These are phyloP conservation scores for Wickerhamiella pararugosa DNA, from an alignment of 1,139 yeast species.

Conservation along the genomic window DNA sequence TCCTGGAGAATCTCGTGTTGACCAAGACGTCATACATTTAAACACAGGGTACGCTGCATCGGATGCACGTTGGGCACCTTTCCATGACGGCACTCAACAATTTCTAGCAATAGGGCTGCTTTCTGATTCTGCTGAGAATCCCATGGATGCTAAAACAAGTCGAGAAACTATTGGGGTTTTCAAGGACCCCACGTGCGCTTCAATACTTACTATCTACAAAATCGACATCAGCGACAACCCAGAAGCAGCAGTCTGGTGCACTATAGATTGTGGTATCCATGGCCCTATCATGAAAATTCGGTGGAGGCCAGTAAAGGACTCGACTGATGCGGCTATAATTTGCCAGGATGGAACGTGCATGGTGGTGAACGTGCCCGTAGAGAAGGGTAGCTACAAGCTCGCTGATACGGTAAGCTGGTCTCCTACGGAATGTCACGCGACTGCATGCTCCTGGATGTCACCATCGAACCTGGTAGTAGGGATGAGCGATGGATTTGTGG, in stretches of 20 bases:
- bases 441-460: slow-evolving; percentile 43
- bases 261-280: slow-evolving; percentile 23
- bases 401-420: neutral
- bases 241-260: slow-evolving; percentile 13
- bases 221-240: neutral
- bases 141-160: neutral
- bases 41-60: slow-evolving; percentile 6
- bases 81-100: slow-evolving; percentile 21
- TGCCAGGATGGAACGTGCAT: slow-evolving; percentile 53
- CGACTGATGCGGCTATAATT: slow-evolving; percentile 34
- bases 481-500: slow-evolving; percentile 47
- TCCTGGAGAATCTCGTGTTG: slow-evolving; percentile 1
- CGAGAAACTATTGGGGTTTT: slow-evolving; percentile 20
- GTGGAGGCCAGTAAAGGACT: slow-evolving; percentile 32
- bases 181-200: neutral
- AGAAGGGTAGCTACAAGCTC: neutral
- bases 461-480: slow-evolving; percentile 43
- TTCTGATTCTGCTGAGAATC: slow-evolving; percentile 36
- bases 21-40: neutral
- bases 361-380: slow-evolving; percentile 27
- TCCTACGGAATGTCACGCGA: slow-evolving; percentile 17
- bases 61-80: slow-evolving; percentile 21
- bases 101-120: slow-evolving; percentile 41
- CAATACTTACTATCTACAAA: slow-evolving; percentile 2
- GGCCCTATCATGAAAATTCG: slow-evolving; percentile 42